These are phyloP conservation scores for Coemansia sp. DNA, from an alignment of 192 early-diverging fungal species.

Conservation along the genomic window DNA sequence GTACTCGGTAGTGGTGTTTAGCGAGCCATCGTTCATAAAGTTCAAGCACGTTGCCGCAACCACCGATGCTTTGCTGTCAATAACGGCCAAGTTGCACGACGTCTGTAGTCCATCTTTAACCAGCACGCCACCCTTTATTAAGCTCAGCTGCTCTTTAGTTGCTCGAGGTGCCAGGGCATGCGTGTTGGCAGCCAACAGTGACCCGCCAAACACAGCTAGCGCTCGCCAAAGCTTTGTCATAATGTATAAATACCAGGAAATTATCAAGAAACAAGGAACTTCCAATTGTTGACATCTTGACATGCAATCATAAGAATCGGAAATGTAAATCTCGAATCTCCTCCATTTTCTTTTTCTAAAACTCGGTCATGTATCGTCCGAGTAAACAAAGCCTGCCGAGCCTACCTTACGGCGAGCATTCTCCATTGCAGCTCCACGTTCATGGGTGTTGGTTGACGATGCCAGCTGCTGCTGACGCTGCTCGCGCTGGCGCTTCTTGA, in stretches of 20 bases:
- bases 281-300: too few species aligned
- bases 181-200: background rate
- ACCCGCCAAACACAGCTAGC: too few species aligned
- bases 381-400: constrained; percentile 71
- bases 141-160: background rate
- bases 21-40: background rate
- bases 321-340: background rate
- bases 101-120: constrained; percentile 21
- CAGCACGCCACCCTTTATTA: constrained; percentile 16
- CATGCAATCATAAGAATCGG: too few species aligned
- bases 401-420: constrained; percentile 69
- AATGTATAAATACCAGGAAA: too few species aligned
- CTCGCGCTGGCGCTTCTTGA: constrained; percentile 81
- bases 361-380: background rate
- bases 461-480: constrained; percentile 70
- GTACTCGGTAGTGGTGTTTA: constrained; percentile 12
- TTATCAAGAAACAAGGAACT: too few species aligned
- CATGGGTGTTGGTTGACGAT: constrained; percentile 72
- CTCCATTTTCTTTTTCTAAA: background rate
- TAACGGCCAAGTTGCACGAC: constrained; percentile 20
- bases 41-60: constrained; percentile 15
- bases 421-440: constrained; percentile 67
- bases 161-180: background rate
- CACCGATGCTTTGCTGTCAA: constrained; percentile 14
- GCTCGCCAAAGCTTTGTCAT: too few species aligned